phyloP scores from a whole-genome alignment of 495 filamentous ascomycete genomes.

The Hyphodiscus hymeniophilus region DNA sequence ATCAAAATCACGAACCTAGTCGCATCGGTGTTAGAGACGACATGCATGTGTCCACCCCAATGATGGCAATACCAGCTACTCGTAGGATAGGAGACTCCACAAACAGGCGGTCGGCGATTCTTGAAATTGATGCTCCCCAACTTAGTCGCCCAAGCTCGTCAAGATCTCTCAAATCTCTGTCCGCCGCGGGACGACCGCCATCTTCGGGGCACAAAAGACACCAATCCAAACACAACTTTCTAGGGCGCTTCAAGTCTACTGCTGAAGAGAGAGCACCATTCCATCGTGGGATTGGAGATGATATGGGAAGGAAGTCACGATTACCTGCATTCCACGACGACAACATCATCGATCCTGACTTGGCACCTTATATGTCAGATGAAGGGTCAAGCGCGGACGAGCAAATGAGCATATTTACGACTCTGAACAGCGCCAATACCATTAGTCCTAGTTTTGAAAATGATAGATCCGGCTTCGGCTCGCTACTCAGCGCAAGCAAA shows the following conservation, averaged over 20 bases:
- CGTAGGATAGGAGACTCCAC: constrained; percentile 72
- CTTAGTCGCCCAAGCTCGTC: constrained; percentile 79
- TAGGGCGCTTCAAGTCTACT: constrained; percentile 48
- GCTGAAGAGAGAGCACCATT: constrained; percentile 63
- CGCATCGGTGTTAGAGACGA: not conserved
- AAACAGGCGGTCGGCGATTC: constrained; percentile 76
- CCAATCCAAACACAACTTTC: constrained; percentile 75
- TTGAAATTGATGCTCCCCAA: constrained; percentile 78
- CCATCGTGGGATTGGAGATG: constrained; percentile 60
- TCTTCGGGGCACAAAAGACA: constrained; percentile 72
- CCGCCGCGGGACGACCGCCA: constrained; percentile 58
- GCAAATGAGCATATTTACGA: constrained; percentile 76
- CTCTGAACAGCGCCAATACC: constrained; percentile 44
- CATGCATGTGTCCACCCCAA: constrained; percentile 43
- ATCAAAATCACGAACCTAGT: not conserved
- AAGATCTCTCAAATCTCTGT: constrained; percentile 76
- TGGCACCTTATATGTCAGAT: constrained; percentile 93
- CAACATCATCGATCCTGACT: constrained; percentile 94
- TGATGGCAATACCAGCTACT: constrained; percentile 86
- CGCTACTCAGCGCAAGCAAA: constrained; percentile 54
- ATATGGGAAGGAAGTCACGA: constrained; percentile 53
- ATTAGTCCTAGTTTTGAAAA: constrained; percentile 38
- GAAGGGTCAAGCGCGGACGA: constrained; percentile 88
- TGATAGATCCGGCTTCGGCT: constrained; percentile 38
- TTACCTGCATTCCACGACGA: constrained; percentile 93